Evolutionary conservation across 768 basidiomycete species (phyloP), one percentile per base, ranked within the genome.

Genomic region (Gyrodon lividus): DNA sequence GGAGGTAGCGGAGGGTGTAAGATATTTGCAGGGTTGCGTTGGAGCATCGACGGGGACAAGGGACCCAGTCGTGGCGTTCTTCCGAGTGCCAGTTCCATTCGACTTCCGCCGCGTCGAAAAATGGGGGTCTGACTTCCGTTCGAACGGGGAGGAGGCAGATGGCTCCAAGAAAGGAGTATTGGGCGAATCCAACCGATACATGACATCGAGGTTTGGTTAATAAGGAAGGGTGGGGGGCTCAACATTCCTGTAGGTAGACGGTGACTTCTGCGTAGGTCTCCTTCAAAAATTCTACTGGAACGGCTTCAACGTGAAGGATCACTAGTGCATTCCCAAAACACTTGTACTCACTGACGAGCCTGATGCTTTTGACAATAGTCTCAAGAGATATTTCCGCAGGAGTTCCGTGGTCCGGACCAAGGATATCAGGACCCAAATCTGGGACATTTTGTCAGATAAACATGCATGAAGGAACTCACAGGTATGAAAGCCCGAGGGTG

Each of bases 41-140:
- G 92, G 92, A 1, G 92, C 92, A 46, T 87, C 82, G 59, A 84
- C 64, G 19, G 85, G 77, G 20, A 93, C 79, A 19, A 91, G 77
- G 2, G 76, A 61, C 28, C 79, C 79, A 3, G 89, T 84, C 4
- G 79, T 80, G 37, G 85, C 70, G 65, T 86, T 84, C 67, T 82
- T 84, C 55, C 88, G 83, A 6, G 85, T 88, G n/a, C 86, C 86
- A 2, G 81, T 89, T 5, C 79, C 82, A 0, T 40, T 51, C 10
- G 55, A 43, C 37, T 72, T 70, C 24, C 70, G 77, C 50, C 72
- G 67, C 45, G 56, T 43, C 23, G 66, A 57, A 19, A 64, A 55
- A 41, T 42, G 46, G 48, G 59, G 50, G 31, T 55, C 56, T 43
- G 57, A 47, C 43, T 20, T 13, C 23, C 56, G 39, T 33, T 23